Base-by-base conservation (phyloP, 2,329 filamentous ascomycete genomes). In the Stachybotrys echinatus region DNA sequence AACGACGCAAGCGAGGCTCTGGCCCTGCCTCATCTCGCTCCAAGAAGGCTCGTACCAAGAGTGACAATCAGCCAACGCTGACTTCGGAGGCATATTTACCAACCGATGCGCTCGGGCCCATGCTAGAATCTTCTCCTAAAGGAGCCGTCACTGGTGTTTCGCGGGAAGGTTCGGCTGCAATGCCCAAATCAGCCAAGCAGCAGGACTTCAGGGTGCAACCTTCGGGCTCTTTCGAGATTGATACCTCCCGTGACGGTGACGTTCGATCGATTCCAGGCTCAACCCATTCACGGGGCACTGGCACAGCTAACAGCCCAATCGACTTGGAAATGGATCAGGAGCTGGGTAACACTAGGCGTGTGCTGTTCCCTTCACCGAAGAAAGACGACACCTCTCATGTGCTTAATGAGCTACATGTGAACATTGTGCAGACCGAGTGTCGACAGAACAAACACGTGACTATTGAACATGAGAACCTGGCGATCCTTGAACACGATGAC, bases 341-440 rank as follows among this genome's bases (percentile, higher is more conserved):
- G 12, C 65, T 76, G 18, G 81, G 79, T 31, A 69, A 64, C 47
- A 91, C 87, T 1, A 78, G 87, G 52, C 77, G 89, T 51, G 68
- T 92, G 3, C 74, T 94, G 1, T 94, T 94, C 60, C 87, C 89
- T 1, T 91, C 87, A 0, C 88, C 88, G 2, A 77, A 84, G 42
- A 87, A 86, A 55, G 79, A 83, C 23, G 80, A 78, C 34, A 74
- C 81, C 43, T 70, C 77, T 1, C 89, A 83, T 61, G 77, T 80
- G 20, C 73, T 89, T 3, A 77, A 79, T 45, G 81, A 85, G 58
- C 64, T 81, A 39, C 67, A 74, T 14, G 69, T 77, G 17, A 85
- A 84, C 56, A 63, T 75, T 47, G 70, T 79, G 40, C 73, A 76
- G 52, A 70, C 67, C 3, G 69, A 71, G 21, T 63, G 62, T 31